Evolutionary conservation across 2,329 filamentous ascomycete genomes (phyloP).

Genomic region (Paracoccidioides lutzii): DNA sequence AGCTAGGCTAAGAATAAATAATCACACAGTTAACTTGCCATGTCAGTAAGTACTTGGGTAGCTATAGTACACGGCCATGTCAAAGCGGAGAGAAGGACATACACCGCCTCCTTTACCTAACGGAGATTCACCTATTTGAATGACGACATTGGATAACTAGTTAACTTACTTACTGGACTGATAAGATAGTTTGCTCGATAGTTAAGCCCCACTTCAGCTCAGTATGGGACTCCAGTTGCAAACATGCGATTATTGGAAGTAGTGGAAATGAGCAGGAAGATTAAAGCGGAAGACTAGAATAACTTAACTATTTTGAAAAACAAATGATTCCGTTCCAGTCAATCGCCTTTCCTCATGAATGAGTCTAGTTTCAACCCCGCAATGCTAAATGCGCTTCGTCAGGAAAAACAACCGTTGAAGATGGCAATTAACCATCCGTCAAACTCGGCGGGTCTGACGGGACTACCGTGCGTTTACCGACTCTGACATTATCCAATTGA

Average conservation of each 20-base stretch:
- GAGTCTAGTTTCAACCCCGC: neutral
- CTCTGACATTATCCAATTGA: no score
- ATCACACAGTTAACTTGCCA: no score
- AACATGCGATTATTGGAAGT: neutral
- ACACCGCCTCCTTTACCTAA: neutral
- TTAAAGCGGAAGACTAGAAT: neutral
- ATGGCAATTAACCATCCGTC: no score
- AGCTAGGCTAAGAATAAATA: neutral
- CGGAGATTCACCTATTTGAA: neutral
- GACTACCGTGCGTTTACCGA: no score
- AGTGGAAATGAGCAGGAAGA: neutral
- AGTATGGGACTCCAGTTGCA: neutral
- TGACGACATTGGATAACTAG: neutral
- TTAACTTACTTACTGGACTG: neutral
- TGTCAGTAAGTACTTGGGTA: no score
- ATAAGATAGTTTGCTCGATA: neutral
- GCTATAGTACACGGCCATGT: no score
- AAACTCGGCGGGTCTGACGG: no score
- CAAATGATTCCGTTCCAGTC: neutral
- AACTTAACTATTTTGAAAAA: no score
- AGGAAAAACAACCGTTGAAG: neutral
- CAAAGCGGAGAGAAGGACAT: no score
- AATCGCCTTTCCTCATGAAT: neutral
- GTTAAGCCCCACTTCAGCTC: neutral
- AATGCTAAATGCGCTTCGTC: neutral